These are phyloP conservation scores for Afroboletus lepidellus DNA, from an alignment of 1,284 basidiomycete species.

Conservation along the genomic window DNA sequence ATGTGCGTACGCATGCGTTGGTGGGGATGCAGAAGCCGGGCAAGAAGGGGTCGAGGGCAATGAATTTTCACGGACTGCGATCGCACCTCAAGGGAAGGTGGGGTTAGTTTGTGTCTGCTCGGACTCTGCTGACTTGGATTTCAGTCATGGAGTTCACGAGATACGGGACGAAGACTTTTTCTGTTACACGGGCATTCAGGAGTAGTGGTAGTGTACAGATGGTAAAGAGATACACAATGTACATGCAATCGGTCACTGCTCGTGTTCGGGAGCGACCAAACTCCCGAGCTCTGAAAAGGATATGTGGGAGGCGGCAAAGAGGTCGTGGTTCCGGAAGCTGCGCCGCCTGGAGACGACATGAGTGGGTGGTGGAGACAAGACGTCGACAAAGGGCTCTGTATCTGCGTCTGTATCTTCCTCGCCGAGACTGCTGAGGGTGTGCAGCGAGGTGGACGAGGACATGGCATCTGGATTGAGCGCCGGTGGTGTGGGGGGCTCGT, in stretches of 20 bases:
- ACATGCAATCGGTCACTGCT: too few relatives aligned
- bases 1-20: neutral
- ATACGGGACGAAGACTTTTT: conserved; percentile 44
- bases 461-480: neutral
- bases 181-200: conserved; percentile 16
- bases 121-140: neutral
- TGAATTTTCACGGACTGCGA: conserved; percentile 53
- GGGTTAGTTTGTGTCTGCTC: conserved; percentile 16
- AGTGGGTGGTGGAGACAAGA: conserved; percentile 23
- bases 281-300: conserved; percentile 29
- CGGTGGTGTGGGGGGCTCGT: neutral
- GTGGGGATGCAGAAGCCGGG: too few relatives aligned
- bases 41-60: conserved; percentile 22
- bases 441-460: neutral
- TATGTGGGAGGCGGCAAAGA: conserved; percentile 28
- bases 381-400: conserved; percentile 17
- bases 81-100: conserved; percentile 62
- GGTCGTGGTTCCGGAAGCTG: conserved; percentile 27
- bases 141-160: conserved; percentile 41
- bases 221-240: neutral
- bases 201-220: neutral
- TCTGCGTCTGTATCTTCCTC: neutral
- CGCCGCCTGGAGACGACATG: conserved; percentile 12
- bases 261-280: conserved; percentile 16
- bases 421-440: neutral